Conservation (phyloP, 2,329 filamentous ascomycete genomes). For the Endoconidiophora laricicola region DNA sequence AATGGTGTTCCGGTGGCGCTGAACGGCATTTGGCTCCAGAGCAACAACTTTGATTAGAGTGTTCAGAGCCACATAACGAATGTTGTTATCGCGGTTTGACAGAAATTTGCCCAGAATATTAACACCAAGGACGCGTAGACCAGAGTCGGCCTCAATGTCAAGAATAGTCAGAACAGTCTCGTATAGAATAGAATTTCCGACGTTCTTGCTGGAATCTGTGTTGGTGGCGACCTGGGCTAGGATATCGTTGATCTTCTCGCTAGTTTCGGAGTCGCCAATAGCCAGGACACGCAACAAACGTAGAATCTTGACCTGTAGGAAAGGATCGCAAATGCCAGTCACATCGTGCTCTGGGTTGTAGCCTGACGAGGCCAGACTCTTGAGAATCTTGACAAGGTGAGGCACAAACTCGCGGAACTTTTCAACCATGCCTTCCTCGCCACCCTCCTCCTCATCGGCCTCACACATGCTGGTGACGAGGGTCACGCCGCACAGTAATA, state of each 20-base stretch:
- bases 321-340: conserved; percentile 93
- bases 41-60: conserved; percentile 96
- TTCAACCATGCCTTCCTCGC: conserved; percentile 78
- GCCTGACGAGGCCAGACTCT: conserved; percentile 81
- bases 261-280: conserved; percentile 70
- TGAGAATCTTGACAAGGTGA: conserved; percentile 74
- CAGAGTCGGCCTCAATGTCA: conserved; percentile 94
- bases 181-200: conserved; percentile 95
- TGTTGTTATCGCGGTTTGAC: conserved; percentile 98
- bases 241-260: conserved; percentile 97
- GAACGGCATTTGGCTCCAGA: conserved; percentile 92
- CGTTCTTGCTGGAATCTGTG: conserved; percentile 94
- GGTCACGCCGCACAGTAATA: conserved; percentile 81
- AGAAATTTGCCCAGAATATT: conserved; percentile 98
- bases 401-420: conserved; percentile 80
- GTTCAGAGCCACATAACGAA: conserved; percentile 93
- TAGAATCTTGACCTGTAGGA: conserved; percentile 92
- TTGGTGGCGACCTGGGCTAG: conserved; percentile 94
- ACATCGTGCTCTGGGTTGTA: conserved; percentile 98
- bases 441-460: conserved; percentile 79
- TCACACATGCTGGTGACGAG: conserved; percentile 85
- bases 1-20: conserved; percentile 93
- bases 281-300: conserved; percentile 72
- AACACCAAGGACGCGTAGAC: conserved; percentile 81
- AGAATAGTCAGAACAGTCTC: conserved; percentile 94